phyloP scores from a whole-genome alignment of 1,284 basidiomycete genomes.

The Austroboletus sp. region DNA sequence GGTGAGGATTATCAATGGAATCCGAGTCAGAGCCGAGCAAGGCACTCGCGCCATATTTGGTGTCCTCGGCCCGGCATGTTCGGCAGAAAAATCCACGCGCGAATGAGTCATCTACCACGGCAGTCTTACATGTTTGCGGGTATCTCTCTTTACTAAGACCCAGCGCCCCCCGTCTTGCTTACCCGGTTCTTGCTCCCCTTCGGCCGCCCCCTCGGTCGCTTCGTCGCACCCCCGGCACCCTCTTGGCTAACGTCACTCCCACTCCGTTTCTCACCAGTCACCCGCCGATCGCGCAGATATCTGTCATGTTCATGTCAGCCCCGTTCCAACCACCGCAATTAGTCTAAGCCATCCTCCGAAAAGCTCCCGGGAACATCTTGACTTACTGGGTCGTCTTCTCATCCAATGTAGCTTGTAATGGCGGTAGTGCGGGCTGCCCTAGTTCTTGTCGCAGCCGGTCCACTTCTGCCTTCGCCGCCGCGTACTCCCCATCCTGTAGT shows the following conservation, averaged over 20 bases:
- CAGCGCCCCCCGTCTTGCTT: constrained; percentile 17
- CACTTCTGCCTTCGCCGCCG: constrained; percentile 63
- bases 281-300: constrained; percentile 35
- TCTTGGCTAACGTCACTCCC: constrained; percentile 26
- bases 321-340: constrained; percentile 7
- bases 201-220: constrained; percentile 47
- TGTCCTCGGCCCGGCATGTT: constrained; percentile 2
- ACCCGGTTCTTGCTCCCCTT: constrained; percentile 35
- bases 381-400: constrained; percentile 68
- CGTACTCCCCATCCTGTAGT: constrained; percentile 69
- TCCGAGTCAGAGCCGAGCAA: constrained; percentile 23
- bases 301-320: constrained; percentile 20
- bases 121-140: not conserved
- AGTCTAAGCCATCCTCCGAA: too few relatives aligned
- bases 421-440: constrained; percentile 64
- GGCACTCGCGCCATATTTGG: constrained; percentile 1
- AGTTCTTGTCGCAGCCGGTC: constrained; percentile 66
- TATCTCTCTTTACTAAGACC: not conserved
- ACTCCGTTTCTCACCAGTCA: constrained; percentile 32
- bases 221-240: constrained; percentile 25
- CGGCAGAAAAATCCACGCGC: constrained; percentile 1
- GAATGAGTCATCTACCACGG: not conserved
- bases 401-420: constrained; percentile 61
- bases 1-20: constrained; percentile 29
- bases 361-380: constrained; percentile 11